Conservation (phyloP, 2,329 filamentous ascomycete species). For the Ceratocystiopsis sp. region DNA sequence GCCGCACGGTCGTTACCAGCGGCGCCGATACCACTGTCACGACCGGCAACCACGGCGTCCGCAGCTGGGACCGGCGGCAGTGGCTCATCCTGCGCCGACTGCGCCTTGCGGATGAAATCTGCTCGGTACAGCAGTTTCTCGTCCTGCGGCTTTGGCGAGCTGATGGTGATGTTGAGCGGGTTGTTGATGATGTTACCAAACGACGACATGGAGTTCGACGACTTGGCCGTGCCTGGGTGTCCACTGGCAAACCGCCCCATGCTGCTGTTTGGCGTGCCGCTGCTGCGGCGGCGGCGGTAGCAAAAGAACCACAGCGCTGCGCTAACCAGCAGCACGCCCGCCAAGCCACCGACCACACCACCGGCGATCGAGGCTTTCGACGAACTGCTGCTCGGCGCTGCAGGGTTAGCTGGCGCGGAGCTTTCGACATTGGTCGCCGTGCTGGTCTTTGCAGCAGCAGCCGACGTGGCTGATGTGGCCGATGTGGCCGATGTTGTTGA, state of each 20-base stretch:
- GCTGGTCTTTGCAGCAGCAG: conserved; percentile 4
- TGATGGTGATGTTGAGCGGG: conserved; percentile 39
- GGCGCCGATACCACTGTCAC: not conserved
- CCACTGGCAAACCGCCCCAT: conserved; percentile 5
- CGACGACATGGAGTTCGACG: conserved; percentile 16
- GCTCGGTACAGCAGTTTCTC: conserved; percentile 24
- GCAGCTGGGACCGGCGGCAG: no score
- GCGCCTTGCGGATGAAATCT: conserved; percentile 33
- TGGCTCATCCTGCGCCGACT: not conserved
- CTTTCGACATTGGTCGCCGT: conserved; percentile 1
- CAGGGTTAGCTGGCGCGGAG: conserved; percentile 2
- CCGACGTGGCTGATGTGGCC: not conserved
- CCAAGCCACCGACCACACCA: conserved; percentile 27
- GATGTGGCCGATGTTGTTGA: no score
- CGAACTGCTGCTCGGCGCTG: conserved; percentile 6
- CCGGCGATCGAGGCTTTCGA: conserved; percentile 28
- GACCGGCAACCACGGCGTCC: no score
- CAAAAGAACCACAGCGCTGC: conserved; percentile 23
- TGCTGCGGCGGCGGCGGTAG: conserved; percentile 14
- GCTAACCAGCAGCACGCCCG: conserved; percentile 22
- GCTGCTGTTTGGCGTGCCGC: conserved; percentile 2
- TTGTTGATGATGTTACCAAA: conserved; percentile 39
- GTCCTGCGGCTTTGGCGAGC: conserved; percentile 32
- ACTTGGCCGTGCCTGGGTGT: no score
- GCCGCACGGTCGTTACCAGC: not conserved